Evolutionary conservation across 1,284 basidiomycete genomes (phyloP).

Genomic region (Inonotus obliquus): DNA sequence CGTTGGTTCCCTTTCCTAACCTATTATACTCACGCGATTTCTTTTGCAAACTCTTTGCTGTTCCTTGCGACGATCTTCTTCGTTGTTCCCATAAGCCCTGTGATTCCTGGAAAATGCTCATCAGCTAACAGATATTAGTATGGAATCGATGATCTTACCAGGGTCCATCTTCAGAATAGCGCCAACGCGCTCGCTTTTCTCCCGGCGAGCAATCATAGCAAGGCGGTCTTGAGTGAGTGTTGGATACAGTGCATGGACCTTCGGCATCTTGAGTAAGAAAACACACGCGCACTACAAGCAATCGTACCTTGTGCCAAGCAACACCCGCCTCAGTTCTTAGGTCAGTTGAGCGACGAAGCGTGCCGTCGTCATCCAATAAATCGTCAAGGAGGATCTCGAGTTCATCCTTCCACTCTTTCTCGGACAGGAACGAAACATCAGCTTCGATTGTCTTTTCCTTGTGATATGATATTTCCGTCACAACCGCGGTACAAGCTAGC

Average conservation of each 20-base stretch:
- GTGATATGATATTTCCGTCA: conserved; percentile 56
- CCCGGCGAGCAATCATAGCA: conserved; percentile 24
- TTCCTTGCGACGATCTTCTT: conserved; percentile 47
- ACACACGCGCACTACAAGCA: not conserved
- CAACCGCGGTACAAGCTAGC: conserved; percentile 69
- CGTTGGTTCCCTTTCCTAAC: not conserved
- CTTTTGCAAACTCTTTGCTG: conserved; percentile 46
- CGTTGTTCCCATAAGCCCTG: conserved; percentile 44
- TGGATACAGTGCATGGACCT: conserved; percentile 63
- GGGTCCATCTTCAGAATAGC: conserved; percentile 45
- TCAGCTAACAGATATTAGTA: not conserved
- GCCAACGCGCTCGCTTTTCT: conserved; percentile 27
- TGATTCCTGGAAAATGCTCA: conserved; percentile 29
- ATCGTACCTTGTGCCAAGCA: conserved; percentile 52
- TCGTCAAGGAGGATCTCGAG: conserved; percentile 49
- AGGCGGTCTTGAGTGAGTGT: conserved; percentile 43
- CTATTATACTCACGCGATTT: conserved; percentile 36
- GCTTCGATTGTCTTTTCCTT: conserved; percentile 49
- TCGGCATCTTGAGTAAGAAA: not conserved
- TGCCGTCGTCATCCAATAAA: conserved; percentile 53
- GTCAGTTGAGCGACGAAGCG: conserved; percentile 47
- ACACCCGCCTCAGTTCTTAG: conserved; percentile 54
- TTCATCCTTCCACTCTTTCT: conserved; percentile 53
- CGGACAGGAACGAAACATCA: conserved; percentile 52
- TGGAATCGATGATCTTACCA: conserved; percentile 29